Conservation (phyloP, 2,329 filamentous ascomycete species). For the Didymella glomerata region DNA sequence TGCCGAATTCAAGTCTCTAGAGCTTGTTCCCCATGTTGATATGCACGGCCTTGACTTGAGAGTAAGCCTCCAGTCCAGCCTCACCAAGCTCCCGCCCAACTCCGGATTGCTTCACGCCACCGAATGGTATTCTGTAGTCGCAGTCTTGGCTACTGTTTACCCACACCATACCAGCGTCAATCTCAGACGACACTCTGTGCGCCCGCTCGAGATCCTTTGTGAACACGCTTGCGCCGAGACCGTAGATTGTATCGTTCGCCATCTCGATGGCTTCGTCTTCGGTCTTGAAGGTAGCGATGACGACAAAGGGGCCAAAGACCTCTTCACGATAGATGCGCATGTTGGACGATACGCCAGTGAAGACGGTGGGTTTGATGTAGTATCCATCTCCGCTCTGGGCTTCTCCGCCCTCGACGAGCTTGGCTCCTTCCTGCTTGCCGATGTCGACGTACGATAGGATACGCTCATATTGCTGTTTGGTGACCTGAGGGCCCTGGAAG, state of each 20-base stretch:
- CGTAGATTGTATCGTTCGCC: constrained; percentile 21
- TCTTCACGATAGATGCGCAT: constrained; percentile 22
- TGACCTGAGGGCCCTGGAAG: constrained; percentile 57
- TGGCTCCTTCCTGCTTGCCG: constrained; percentile 58
- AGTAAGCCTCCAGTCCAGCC: constrained; percentile 21
- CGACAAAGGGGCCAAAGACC: constrained; percentile 19
- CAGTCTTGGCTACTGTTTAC: constrained; percentile 52
- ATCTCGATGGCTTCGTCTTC: constrained; percentile 21
- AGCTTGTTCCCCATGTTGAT: constrained; percentile 24
- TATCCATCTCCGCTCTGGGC: constrained; percentile 52
- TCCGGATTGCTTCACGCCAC: constrained; percentile 63
- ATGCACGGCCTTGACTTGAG: constrained; percentile 25
- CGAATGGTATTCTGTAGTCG: constrained; percentile 48
- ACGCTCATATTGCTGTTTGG: constrained; percentile 55
- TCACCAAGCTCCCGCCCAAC: constrained; percentile 65
- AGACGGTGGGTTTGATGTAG: constrained; percentile 49
- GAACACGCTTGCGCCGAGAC: constrained; percentile 76
- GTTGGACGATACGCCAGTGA: constrained; percentile 35
- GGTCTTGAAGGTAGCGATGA: constrained; percentile 17
- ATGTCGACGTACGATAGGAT: constrained; percentile 55
- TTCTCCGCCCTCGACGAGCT: constrained; percentile 59
- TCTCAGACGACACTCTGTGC: constrained; percentile 51
- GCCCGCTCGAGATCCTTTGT: constrained; percentile 60
- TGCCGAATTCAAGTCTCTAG: neutral
- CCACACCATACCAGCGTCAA: constrained; percentile 53